phyloP scores from a whole-genome alignment of 352 stramenopile genomes.

The Aphanomyces astaci region DNA sequence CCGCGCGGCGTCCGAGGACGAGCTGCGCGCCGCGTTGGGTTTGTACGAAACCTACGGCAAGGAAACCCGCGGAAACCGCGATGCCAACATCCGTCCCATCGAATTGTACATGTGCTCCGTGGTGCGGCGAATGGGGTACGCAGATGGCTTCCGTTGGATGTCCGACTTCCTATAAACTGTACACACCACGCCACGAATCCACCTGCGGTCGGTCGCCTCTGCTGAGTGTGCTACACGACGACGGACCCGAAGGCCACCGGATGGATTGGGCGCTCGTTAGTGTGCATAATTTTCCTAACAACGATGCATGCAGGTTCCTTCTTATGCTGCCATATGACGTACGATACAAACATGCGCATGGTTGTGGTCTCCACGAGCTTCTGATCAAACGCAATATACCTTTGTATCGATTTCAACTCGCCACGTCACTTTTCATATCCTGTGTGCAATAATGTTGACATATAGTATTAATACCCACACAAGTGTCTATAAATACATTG shows the following conservation, averaged over 20 bases:
- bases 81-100: slow-evolving; percentile 90
- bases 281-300: not conserved
- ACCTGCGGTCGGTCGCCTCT: not conserved
- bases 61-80: slow-evolving; percentile 85
- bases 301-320: not conserved
- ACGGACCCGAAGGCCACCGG: not conserved
- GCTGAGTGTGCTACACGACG: not conserved
- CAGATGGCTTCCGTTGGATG: slow-evolving; percentile 92
- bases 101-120: slow-evolving; percentile 99
- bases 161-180: slow-evolving; percentile 78
- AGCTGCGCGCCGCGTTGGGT: slow-evolving; percentile 93
- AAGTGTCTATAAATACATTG: too few species aligned
- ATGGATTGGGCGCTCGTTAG: not conserved
- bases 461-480: too few species aligned
- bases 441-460: too few species aligned
- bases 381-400: not conserved
- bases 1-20: slow-evolving; percentile 95
- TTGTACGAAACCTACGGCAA: slow-evolving; percentile 99
- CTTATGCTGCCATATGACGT: too few species aligned
- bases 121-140: slow-evolving; percentile 97
- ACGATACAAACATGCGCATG: too few species aligned
- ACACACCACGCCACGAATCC: not conserved
- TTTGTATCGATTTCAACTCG: not conserved
- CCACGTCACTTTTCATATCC: too few species aligned
- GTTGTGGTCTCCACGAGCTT: too few species aligned